phyloP scores from a whole-genome alignment of 2,329 filamentous ascomycete species.

The Colletotrichum lentis region DNA sequence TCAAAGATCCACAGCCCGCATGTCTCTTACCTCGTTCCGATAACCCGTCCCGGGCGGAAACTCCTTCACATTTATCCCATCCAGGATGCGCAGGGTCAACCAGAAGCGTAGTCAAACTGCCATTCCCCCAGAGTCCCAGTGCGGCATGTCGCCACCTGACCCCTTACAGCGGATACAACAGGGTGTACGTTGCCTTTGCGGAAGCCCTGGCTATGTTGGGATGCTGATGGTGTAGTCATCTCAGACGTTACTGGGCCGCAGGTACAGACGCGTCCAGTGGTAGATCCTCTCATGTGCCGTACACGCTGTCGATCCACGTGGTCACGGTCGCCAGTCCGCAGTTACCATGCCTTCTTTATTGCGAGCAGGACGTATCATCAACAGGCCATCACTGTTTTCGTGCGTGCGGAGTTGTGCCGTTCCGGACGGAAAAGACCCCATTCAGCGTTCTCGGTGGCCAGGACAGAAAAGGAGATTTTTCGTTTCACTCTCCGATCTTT shows the following conservation, averaged over 20 bases:
- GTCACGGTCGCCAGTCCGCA: not conserved
- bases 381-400: not conserved
- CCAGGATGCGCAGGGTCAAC: not conserved
- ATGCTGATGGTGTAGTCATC: constrained; percentile 10
- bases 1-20: not conserved
- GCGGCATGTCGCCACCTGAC: constrained; percentile 26
- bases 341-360: not conserved
- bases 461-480: not conserved
- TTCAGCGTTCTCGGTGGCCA: not conserved
- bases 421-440: not conserved
- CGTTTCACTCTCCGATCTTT: not conserved
- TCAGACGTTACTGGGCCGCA: constrained; percentile 2
- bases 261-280: not conserved
- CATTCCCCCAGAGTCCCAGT: constrained; percentile 12
- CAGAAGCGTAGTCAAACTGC: not conserved
- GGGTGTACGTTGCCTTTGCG: not conserved
- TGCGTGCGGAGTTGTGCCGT: not conserved
- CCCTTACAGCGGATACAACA: constrained; percentile 1
- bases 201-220: not conserved
- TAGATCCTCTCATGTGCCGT: constrained; percentile 8
- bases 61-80: not conserved
- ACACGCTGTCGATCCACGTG: constrained; percentile 8
- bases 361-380: not conserved
- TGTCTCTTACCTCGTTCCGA: constrained; percentile 15
- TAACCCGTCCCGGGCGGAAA: not conserved